Conservation (phyloP, 768 basidiomycete species). For the Boletellus emodensis region DNA sequence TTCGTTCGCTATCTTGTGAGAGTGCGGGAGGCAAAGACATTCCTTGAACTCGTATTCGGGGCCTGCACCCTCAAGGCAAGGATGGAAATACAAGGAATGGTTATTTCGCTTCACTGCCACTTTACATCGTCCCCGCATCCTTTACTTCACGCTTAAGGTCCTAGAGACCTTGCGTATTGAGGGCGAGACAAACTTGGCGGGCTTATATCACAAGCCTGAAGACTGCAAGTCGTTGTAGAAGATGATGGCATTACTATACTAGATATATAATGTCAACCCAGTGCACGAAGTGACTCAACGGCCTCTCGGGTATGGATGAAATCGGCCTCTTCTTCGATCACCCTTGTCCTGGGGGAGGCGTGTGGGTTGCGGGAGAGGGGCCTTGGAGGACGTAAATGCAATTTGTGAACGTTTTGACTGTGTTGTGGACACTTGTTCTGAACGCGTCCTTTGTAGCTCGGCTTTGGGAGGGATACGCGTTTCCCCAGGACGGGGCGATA, state of each 20-base stretch:
- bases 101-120: too few relatives aligned
- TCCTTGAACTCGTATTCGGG: too few relatives aligned
- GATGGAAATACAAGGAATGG: too few relatives aligned
- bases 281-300: slow-evolving; percentile 12
- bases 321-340: slow-evolving; percentile 22
- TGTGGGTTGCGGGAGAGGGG: slow-evolving; percentile 5
- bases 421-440: slow-evolving; percentile 52
- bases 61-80: too few relatives aligned
- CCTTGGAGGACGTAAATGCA: slow-evolving; percentile 46
- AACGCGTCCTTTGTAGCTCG: slow-evolving; percentile 55
- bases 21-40: too few relatives aligned
- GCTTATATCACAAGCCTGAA: slow-evolving; percentile 17
- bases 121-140: too few relatives aligned
- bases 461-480: slow-evolving; percentile 39
- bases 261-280: slow-evolving; percentile 7
- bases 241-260: slow-evolving; percentile 7
- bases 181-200: not conserved
- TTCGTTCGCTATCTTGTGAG: too few relatives aligned
- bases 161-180: not conserved
- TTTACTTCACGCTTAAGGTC: not conserved
- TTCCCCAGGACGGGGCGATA: slow-evolving; percentile 1
- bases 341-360: slow-evolving; percentile 16
- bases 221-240: not conserved
- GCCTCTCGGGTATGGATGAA: slow-evolving; percentile 26
- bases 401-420: slow-evolving; percentile 63